Base-by-base conservation (phyloP, 2,329 filamentous ascomycete species). In the Stagonosporopsis cucurbitacearum region DNA sequence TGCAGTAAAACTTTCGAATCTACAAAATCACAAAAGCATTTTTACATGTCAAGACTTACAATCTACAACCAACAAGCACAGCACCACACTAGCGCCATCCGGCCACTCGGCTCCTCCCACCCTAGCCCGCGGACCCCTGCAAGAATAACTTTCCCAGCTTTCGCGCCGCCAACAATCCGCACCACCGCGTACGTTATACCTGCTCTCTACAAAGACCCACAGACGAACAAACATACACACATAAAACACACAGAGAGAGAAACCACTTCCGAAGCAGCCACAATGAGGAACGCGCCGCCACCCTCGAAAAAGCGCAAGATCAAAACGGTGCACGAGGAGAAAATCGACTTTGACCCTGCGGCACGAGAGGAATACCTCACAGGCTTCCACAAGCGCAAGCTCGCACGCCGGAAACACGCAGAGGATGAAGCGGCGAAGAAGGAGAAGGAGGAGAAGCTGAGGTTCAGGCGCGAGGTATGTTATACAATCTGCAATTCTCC, bases 351-450 rank as follows among this genome's bases (percentile, higher is more conserved):
- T 78, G 92, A 99, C 78, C 79, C 84, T 58, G 82, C 83, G 58
- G 90, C 90, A 41, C 88, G 95, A 62, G 81, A 89, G 62, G 92
- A 98, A 70, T 99, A 91, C 73, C 82, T 99, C 54, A 97, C 92
- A 0, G 95, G 95, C 2, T 99, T 99, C 78, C 93, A 94, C 81
- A 99, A 98, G 82, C 89, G 95, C 76, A 98, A 97, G 77, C 79
- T 90, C 49, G 89, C 92, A 74, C 85, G 95, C 33, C 87, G 88
- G 64, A 96, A 96, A 79, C 82, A 88, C 75, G 94, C 94, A 1
- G 90, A 95, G 71, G 92, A 95, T 64, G 82, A 89, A 65, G 91
- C 91, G 3, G 87, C 86, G 41, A 89, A 91, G 76, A 87, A 84
- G 72, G 92, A 88, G 43, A 86, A 88, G 45, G 85, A 92, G 69